phyloP scores from a whole-genome alignment of 1,284 basidiomycete genomes.

The Puccinia triticina region DNA sequence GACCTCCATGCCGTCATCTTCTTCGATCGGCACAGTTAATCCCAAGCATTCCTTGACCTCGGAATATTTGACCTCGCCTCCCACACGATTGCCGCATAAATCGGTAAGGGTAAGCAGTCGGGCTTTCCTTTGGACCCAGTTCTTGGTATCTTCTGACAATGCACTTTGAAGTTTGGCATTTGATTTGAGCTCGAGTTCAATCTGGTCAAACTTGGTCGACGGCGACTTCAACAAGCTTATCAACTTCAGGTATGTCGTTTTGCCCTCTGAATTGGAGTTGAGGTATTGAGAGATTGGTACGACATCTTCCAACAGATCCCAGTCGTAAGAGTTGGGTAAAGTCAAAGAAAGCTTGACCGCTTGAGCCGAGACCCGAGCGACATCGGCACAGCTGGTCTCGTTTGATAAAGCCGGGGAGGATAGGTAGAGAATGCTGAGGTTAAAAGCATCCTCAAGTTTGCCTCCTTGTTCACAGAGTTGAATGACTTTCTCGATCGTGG shows the following conservation, averaged over 20 bases:
- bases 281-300: conserved; percentile 31
- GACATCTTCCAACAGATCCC: conserved; percentile 47
- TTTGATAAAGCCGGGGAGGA: conserved; percentile 30
- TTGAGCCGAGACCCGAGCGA: conserved; percentile 14
- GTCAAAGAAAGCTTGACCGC: conserved; percentile 34
- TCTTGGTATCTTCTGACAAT: background rate
- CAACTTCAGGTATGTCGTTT: conserved; percentile 14
- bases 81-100: conserved; percentile 36
- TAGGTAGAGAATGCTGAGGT: conserved; percentile 41
- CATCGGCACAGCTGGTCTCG: background rate
- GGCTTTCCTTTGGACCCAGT: conserved; percentile 39
- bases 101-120: conserved; percentile 45
- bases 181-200: conserved; percentile 33
- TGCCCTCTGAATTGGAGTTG: conserved; percentile 29
- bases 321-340: conserved; percentile 43
- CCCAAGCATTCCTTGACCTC: conserved; percentile 40
- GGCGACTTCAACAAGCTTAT: conserved; percentile 30
- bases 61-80: conserved; percentile 44
- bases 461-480: conserved; percentile 31
- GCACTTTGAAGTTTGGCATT: conserved; percentile 27
- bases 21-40: conserved; percentile 26
- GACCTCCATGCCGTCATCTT: conserved; percentile 51
- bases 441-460: conserved; percentile 41
- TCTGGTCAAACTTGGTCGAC: conserved; percentile 27
- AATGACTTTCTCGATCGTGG: conserved; percentile 32